These are phyloP conservation scores for Mycena filopes DNA, from an alignment of 768 basidiomycete species.

Conservation along the genomic window DNA sequence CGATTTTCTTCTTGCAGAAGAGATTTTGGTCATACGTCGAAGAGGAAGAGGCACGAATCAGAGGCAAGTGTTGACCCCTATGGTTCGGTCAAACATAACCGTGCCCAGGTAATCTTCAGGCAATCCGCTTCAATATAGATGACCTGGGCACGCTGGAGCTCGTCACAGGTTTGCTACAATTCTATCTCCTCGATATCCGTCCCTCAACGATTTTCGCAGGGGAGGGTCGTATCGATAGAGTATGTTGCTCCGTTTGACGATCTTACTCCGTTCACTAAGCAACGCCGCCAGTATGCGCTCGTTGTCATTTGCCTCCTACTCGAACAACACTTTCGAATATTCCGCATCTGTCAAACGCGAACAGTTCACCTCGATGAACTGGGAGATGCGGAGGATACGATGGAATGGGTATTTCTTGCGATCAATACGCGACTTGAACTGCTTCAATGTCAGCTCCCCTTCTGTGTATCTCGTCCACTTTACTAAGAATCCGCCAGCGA, in stretches of 20 bases:
- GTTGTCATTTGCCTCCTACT: slow-evolving; percentile 19
- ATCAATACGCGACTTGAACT: background rate
- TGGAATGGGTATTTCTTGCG: slow-evolving; percentile 6
- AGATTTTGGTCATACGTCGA: slow-evolving; percentile 20
- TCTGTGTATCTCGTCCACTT: background rate
- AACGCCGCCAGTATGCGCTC: slow-evolving; percentile 8
- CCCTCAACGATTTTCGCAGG: slow-evolving; percentile 2
- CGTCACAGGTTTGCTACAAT: slow-evolving; percentile 15
- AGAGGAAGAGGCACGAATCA: slow-evolving; percentile 24
- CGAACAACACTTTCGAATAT: slow-evolving; percentile 26
- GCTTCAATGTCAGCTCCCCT: slow-evolving; percentile 13
- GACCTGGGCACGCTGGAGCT: slow-evolving; percentile 15
- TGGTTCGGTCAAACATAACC: background rate
- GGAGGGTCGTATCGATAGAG: slow-evolving; percentile 28
- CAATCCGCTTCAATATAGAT: slow-evolving; percentile 28
- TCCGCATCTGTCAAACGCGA: slow-evolving; percentile 10
- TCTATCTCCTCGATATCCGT: background rate
- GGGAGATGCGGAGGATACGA: slow-evolving; percentile 4
- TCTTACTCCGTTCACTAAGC: no score
- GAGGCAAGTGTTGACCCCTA: background rate
- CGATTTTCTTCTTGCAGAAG: slow-evolving; percentile 3
- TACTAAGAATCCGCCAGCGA: slow-evolving; percentile 18
- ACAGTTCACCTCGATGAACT: slow-evolving; percentile 18
- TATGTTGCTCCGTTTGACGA: background rate
- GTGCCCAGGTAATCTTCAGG: slow-evolving; percentile 25